Evolutionary conservation across 257 asterid genomes (phyloP).

Genomic region (Schizonepeta tenuifolia): DNA sequence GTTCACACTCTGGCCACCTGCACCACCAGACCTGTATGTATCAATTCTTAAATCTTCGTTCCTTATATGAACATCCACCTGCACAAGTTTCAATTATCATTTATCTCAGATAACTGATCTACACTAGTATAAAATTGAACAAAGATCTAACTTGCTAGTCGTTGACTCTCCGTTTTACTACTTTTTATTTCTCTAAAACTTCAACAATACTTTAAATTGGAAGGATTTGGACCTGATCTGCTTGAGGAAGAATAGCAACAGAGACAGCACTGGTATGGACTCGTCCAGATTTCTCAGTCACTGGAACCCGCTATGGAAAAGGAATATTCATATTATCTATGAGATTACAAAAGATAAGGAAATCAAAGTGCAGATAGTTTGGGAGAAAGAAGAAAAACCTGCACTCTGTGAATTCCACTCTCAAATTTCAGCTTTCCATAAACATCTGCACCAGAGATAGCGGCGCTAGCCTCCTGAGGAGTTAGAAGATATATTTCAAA

Average conservation of each 20-base stretch:
- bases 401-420: slow-evolving; percentile 77
- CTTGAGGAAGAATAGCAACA: slow-evolving; percentile 95
- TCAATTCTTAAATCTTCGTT: slow-evolving; percentile 89
- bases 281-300: slow-evolving; percentile 93
- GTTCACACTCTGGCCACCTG: slow-evolving; percentile 96
- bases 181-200: background rate
- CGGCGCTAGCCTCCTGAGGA: too few relatives aligned
- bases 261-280: slow-evolving; percentile 98
- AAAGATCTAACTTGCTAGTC: background rate
- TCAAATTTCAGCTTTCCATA: slow-evolving; percentile 62
- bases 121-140: background rate
- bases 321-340: slow-evolving; percentile 25
- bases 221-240: slow-evolving; percentile 72
- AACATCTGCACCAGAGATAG: too few relatives aligned
- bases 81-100: slow-evolving; percentile 37
- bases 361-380: too few relatives aligned
- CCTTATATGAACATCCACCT: slow-evolving; percentile 84
- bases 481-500: too few relatives aligned
- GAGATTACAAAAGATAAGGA: too few relatives aligned
- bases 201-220: slow-evolving; percentile 13
- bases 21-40: slow-evolving; percentile 94
- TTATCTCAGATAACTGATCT: slow-evolving; percentile 21
- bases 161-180: background rate
- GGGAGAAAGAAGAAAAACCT: slow-evolving; percentile 45
- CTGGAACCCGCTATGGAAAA: slow-evolving; percentile 82